These are phyloP conservation scores for Gossypium armourianum DNA, from an alignment of 441 rosid species.

Conservation along the genomic window DNA sequence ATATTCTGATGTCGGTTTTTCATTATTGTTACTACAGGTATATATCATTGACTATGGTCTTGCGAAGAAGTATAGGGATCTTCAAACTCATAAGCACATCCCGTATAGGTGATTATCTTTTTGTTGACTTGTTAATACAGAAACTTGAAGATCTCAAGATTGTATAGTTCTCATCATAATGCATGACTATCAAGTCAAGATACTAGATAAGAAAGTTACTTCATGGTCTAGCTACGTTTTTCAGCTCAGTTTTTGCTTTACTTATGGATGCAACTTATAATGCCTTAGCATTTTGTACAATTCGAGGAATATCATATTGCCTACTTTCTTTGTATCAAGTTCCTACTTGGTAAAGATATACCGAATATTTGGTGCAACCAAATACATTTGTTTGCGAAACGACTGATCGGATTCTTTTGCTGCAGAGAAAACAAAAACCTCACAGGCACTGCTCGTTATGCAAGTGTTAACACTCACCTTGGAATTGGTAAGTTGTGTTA, in stretches of 20 bases:
- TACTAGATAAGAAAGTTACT: neutral
- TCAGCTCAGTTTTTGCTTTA: neutral
- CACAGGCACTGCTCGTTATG: conserved; percentile 90
- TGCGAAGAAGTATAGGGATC: conserved; percentile 91
- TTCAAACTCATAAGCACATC: conserved; percentile 91
- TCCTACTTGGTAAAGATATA: neutral
- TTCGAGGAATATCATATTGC: neutral
- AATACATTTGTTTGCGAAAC: neutral
- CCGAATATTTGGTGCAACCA: neutral
- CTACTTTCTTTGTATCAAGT: neutral
- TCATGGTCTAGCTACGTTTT: neutral
- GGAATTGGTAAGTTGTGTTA: conserved; percentile 56
- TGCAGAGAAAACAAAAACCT: conserved; percentile 79
- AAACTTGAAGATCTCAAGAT: neutral
- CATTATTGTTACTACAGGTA: conserved; percentile 36
- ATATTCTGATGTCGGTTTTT: neutral
- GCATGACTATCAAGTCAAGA: neutral
- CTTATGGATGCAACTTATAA: neutral
- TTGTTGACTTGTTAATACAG: neutral
- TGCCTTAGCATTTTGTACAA: neutral
- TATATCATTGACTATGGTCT: conserved; percentile 91
- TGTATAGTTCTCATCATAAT: neutral
- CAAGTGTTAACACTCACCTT: conserved; percentile 84
- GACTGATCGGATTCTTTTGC: conserved; percentile 13
- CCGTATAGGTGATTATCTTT: conserved; percentile 56